A percentile compares a stretch with the other conserved stretches of the same genome.
Conservation (phyloP, 768 basidiomycete species). For the Boletus bicolor region DNA sequence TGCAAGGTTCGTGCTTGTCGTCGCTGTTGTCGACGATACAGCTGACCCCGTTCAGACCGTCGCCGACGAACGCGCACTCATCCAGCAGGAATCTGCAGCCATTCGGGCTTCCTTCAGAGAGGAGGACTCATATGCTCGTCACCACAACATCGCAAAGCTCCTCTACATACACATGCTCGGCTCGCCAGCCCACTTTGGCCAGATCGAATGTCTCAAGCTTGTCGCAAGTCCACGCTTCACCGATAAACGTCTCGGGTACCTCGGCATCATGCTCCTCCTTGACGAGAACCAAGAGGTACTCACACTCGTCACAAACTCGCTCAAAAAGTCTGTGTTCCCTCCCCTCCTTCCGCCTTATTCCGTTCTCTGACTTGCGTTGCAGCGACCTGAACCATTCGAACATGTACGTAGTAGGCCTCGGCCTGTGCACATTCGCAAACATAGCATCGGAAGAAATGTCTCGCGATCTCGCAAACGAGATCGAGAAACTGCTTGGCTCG, state of each 20-base stretch:
- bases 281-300: constrained; percentile 98
- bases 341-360: neutral
- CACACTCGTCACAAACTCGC: constrained; percentile 94
- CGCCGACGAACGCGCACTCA: constrained; percentile 95
- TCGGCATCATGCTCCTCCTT: constrained; percentile 95
- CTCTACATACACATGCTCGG: constrained; percentile 99
- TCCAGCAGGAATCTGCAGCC: constrained; percentile 95
- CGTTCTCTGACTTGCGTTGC: constrained; percentile 10
- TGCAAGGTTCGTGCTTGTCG: constrained; percentile 70
- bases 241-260: constrained; percentile 93
- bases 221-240: constrained; percentile 94
- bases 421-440: constrained; percentile 96
- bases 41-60: constrained; percentile 64
- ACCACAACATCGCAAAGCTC: constrained; percentile 97
- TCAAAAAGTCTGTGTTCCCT: constrained; percentile 76
- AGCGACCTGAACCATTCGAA: constrained; percentile 99
- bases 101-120: constrained; percentile 96
- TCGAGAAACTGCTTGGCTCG: constrained; percentile 94
- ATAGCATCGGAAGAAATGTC: constrained; percentile 99
- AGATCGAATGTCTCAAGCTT: constrained; percentile 94
- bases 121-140: constrained; percentile 91
- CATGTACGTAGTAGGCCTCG: constrained; percentile 97
- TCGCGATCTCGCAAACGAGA: constrained; percentile 94
- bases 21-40: constrained; percentile 11
- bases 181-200: constrained; percentile 97